phyloP scores from a whole-genome alignment of 176 grass and related monocot genomes.

The Carex littledalei region DNA sequence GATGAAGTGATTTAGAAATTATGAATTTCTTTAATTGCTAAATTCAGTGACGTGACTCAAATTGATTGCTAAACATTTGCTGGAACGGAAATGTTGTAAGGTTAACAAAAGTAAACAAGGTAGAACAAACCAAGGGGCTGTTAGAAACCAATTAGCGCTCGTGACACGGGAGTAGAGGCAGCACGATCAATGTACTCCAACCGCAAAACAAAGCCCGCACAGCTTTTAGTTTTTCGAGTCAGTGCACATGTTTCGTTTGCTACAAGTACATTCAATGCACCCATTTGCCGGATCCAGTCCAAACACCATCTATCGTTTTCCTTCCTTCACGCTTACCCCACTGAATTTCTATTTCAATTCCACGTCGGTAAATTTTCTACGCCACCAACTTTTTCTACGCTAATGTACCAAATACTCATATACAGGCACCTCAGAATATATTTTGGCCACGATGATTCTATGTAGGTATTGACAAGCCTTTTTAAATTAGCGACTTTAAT shows the following conservation, averaged over 20 bases:
- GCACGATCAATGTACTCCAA: not conserved
- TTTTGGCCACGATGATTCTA: no score
- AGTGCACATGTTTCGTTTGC: slow-evolving; percentile 2
- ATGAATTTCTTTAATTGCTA: no score
- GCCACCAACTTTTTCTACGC: not conserved
- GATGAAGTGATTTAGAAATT: no score
- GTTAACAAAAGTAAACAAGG: not conserved
- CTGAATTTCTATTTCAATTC: not conserved
- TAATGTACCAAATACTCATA: not conserved
- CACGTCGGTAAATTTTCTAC: not conserved
- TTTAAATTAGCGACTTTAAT: no score
- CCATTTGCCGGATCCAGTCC: not conserved
- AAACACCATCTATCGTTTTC: not conserved
- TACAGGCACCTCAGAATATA: no score
- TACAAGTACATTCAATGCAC: not conserved
- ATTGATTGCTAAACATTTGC: no score
- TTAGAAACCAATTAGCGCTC: not conserved
- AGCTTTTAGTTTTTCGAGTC: slow-evolving; percentile 16
- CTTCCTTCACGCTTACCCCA: not conserved
- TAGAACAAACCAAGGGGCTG: not conserved
- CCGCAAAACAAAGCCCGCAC: not conserved
- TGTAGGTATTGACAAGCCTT: no score
- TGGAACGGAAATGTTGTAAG: not conserved
- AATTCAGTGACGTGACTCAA: no score
- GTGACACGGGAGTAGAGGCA: not conserved